phyloP scores from a whole-genome alignment of 2,329 filamentous ascomycete genomes.

The Zasmidium citrigriseum region DNA sequence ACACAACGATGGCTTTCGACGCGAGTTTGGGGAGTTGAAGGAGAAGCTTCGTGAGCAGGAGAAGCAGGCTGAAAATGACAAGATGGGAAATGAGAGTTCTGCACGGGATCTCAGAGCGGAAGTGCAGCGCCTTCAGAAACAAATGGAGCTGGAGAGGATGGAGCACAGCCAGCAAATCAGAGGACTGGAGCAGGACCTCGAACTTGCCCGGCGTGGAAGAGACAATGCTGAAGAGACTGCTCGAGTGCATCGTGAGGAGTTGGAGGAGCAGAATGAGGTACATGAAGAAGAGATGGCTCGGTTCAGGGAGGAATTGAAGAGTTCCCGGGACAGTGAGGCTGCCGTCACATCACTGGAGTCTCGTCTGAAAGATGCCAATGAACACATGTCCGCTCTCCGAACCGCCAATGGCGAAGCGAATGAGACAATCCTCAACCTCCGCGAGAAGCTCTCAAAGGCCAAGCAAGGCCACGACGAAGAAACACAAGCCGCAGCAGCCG shows the following conservation, averaged over 20 bases:
- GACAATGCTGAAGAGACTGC: conserved; percentile 25
- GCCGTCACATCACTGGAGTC: conserved; percentile 24
- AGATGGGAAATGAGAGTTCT: conserved; percentile 9
- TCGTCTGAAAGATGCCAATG: conserved; percentile 21
- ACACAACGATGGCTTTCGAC: conserved; percentile 25
- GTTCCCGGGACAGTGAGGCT: conserved; percentile 16
- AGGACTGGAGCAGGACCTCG: conserved; percentile 23
- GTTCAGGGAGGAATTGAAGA: conserved; percentile 22
- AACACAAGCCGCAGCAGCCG: conserved; percentile 13
- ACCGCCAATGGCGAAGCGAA: conserved; percentile 15
- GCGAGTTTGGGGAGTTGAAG: conserved; percentile 25
- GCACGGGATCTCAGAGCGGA: conserved; percentile 19
- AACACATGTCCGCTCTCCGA: conserved; percentile 23
- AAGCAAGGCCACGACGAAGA: conserved; percentile 22
- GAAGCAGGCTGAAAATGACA: conserved; percentile 10
- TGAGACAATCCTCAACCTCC: conserved; percentile 13
- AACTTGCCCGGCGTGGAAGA: conserved; percentile 21
- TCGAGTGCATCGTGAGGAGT: conserved; percentile 23
- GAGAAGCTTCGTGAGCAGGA: conserved; percentile 22
- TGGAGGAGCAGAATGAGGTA: conserved; percentile 24
- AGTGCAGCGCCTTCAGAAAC: conserved; percentile 21
- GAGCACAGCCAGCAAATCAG: conserved; percentile 18
- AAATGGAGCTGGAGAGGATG: conserved; percentile 20
- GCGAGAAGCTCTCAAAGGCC: conserved; percentile 17
- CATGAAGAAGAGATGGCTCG: conserved; percentile 25